Percentiles rank a stretch among this genome's conserved stretches.
phyloP scores from a whole-genome alignment of 73 alveolate genomes.

The Uronychia setigera region DNA sequence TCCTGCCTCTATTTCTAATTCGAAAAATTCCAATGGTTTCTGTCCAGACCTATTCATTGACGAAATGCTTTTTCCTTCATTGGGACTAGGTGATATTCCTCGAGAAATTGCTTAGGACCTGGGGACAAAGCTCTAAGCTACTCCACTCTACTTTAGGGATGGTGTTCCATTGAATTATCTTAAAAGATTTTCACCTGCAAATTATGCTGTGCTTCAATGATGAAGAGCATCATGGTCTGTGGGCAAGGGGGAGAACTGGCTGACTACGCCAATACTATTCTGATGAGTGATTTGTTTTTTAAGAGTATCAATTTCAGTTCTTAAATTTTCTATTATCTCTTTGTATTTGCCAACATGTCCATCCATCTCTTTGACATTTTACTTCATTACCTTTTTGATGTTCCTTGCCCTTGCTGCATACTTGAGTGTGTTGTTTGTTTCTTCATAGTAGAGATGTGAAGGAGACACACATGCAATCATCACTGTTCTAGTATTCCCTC shows the following conservation, averaged over 20 bases:
- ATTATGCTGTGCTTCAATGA: background rate
- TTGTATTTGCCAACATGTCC: constrained; percentile 69
- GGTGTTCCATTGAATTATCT: background rate
- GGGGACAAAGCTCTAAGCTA: too few species aligned
- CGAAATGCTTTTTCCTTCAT: background rate
- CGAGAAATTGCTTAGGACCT: too few species aligned
- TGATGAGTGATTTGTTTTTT: constrained; percentile 2
- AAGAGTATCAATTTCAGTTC: constrained; percentile 72
- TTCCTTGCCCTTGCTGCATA: constrained; percentile 88
- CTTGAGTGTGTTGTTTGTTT: constrained; percentile 83
- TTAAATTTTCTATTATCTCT: constrained; percentile 76
- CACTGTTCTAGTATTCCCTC: constrained; percentile 82
- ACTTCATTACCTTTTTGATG: constrained; percentile 78
- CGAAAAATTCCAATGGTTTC: background rate
- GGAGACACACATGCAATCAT: constrained; percentile 92
- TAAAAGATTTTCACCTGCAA: background rate
- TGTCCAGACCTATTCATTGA: too few species aligned
- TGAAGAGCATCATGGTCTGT: background rate
- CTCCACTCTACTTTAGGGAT: too few species aligned
- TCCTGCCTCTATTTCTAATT: background rate
- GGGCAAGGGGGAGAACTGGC: background rate
- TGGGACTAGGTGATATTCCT: background rate
- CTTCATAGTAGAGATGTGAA: constrained; percentile 63
- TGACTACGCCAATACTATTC: background rate
- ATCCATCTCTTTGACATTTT: constrained; percentile 68